These are phyloP conservation scores for Acanthamoeba triangularis DNA, from an alignment of 208 protist species.

Conservation along the genomic window DNA sequence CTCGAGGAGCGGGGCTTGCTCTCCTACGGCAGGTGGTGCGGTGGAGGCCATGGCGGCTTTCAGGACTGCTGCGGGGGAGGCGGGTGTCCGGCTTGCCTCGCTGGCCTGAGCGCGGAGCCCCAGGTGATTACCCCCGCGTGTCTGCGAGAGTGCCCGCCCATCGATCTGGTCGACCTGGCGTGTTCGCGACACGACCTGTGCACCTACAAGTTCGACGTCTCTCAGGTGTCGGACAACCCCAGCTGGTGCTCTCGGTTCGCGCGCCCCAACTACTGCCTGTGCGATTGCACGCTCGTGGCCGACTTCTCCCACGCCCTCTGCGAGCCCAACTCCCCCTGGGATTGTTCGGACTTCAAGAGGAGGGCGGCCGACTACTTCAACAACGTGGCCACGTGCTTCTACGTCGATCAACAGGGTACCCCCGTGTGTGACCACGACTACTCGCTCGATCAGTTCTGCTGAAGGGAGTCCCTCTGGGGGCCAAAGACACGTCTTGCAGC, in stretches of 20 bases:
- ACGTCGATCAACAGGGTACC: no score
- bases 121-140: not conserved
- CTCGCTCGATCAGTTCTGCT: no score
- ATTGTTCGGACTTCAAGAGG: no score
- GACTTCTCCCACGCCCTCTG: not conserved
- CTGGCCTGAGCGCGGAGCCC: not conserved
- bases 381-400: no score
- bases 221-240: not conserved
- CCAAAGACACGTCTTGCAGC: no score
- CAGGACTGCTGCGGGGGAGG: conserved; percentile 62
- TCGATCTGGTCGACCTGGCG: conserved; percentile 8
- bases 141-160: not conserved
- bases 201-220: not conserved
- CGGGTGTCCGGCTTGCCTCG: not conserved
- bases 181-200: conserved; percentile 18
- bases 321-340: not conserved
- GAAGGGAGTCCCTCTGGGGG: no score
- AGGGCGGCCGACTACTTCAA: no score
- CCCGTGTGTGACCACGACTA: no score
- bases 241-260: not conserved
- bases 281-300: not conserved
- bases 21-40: conserved; percentile 25
- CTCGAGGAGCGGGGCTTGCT: no score
- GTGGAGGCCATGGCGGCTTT: conserved; percentile 17
- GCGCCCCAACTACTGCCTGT: not conserved